These are phyloP conservation scores for Pelargonium citronellum DNA, from an alignment of 441 rosid species.

Conservation along the genomic window DNA sequence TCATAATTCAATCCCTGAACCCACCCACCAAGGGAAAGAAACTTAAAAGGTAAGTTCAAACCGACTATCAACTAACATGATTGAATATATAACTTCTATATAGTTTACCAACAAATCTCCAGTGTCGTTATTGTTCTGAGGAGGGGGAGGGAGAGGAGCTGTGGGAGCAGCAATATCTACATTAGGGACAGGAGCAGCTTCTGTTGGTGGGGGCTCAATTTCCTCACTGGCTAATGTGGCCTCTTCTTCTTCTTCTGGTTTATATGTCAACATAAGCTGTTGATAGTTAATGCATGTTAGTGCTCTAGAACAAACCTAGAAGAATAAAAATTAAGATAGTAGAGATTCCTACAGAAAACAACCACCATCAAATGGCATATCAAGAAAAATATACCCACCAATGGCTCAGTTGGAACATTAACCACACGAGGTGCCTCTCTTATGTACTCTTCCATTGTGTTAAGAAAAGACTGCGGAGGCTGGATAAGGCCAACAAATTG, in stretches of 20 bases:
- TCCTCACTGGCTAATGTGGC: conserved; percentile 44
- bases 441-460: conserved; percentile 96
- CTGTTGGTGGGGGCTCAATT: conserved; percentile 51
- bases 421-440: conserved; percentile 89
- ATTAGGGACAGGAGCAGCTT: conserved; percentile 34
- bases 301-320: conserved; percentile 7
- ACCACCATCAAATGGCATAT: neutral
- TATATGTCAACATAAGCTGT: conserved; percentile 83
- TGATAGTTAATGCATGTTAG: conserved; percentile 28
- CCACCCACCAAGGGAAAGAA: conserved; percentile 14
- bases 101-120: conserved; percentile 79
- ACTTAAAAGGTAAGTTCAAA: conserved; percentile 7
- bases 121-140: conserved; percentile 50
- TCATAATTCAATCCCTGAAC: conserved; percentile 56
- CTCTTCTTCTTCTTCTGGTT: conserved; percentile 80
- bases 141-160: conserved; percentile 37
- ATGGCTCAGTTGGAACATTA: conserved; percentile 65
- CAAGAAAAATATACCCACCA: conserved; percentile 50
- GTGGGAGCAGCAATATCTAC: conserved; percentile 36
- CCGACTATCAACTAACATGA: conserved; percentile 16
- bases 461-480: conserved; percentile 96
- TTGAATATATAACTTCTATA: conserved; percentile 10
- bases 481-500: conserved; percentile 23
- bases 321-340: neutral
- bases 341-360: neutral